Evolutionary conservation across 2,329 filamentous ascomycete genomes (phyloP), one percentile per base, ranked within the genome.

Genomic region (Alternaria metachromatica): DNA sequence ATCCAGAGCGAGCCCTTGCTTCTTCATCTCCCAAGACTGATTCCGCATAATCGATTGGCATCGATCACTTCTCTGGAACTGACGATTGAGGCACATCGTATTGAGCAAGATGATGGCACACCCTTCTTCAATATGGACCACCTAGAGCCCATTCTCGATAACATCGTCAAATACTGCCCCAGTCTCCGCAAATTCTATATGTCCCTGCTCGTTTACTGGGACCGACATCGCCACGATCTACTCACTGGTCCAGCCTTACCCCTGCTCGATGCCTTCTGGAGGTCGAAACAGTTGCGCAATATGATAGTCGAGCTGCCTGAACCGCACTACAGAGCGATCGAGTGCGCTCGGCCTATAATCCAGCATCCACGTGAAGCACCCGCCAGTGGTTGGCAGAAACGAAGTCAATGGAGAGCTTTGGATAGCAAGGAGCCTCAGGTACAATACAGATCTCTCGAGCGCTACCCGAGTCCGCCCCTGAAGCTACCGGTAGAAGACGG

Each of bases 1-100:
- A 64, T 64, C 15, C 2, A 50, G 21, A 66, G 46, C 58, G 50
- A 64, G 43, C 25, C 51, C 25, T 23, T 68, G 20, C 66, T 68
- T n/a, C 30, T 64, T 23, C 33, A 66, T 4, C 58, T 68, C 13
- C 63, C 57, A 4, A 18, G 44, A 20, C 58, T 66, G 12, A 58
- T 68, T 28, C 30, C 48, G 15, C 12, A 12, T n/a, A 60, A 58
- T 20, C 60, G 63, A 12, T 55, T 68, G 18, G 58, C 43, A 7
- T 54, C 37, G 1, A 62, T 65, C 13, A 64, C 48, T 11, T 51
- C 56, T 12, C 49, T 66, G 5, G 64, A 64, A 6, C 43, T 61
- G n/a, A 25, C 61, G 5, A 11, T 66, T 28, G 6, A 10, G 11
- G 41, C 41, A 23, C 41, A 58, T 6, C 12, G 13, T 58, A 18